Percentiles rank a stretch among this genome's conserved stretches.
phyloP scores from a whole-genome alignment of 257 asterid species.

The Marsdenia floribunda region DNA sequence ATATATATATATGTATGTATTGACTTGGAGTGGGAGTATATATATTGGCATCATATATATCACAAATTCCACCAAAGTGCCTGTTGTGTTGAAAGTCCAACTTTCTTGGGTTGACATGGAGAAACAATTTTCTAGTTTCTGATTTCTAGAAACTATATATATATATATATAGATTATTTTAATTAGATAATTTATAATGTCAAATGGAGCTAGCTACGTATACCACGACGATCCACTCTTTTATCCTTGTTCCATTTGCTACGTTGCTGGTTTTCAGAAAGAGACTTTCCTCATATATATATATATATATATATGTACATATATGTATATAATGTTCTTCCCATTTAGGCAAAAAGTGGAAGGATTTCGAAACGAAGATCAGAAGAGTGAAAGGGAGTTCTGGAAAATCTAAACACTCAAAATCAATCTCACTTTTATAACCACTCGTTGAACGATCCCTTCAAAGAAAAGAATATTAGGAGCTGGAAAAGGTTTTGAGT shows the following conservation, averaged over 20 bases:
- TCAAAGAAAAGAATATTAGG: neutral
- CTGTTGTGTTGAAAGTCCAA: slow-evolving; percentile 19
- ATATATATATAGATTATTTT: no score
- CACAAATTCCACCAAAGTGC: slow-evolving; percentile 13
- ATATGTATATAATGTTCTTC: no score
- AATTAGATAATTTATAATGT: neutral
- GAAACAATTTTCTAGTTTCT: neutral
- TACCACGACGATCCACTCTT: no score
- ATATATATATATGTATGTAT: no score
- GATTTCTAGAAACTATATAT: neutral
- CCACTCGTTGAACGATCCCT: neutral
- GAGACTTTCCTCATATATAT: no score
- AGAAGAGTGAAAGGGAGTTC: no score
- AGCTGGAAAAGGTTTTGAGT: neutral
- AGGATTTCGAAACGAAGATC: no score
- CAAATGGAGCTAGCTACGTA: neutral
- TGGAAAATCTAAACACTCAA: no score
- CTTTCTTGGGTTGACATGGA: slow-evolving; percentile 21
- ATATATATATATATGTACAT: no score
- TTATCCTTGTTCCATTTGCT: neutral
- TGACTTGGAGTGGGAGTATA: slow-evolving; percentile 13
- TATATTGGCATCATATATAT: slow-evolving; percentile 10
- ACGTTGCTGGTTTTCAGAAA: no score
- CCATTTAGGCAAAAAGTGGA: no score
- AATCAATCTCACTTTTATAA: no score